phyloP scores from a whole-genome alignment of 345 rosid species.

The Brassica rapa region DNA sequence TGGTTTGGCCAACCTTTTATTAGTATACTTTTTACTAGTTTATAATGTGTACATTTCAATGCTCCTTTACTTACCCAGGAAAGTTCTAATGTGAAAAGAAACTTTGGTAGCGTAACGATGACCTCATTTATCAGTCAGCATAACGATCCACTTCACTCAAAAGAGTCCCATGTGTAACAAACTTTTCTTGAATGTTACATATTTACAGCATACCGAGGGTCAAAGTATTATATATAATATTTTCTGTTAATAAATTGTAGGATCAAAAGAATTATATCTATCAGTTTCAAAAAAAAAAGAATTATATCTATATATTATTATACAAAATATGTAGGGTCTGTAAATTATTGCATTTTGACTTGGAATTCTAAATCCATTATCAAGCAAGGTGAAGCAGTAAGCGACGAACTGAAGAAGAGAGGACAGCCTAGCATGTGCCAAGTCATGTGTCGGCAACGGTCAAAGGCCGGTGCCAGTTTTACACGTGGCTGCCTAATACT shows the following conservation, averaged over 20 bases:
- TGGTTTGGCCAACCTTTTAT: conserved; percentile 29
- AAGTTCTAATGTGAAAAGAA: conserved; percentile 20
- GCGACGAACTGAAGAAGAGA: not conserved
- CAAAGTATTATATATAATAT: not conserved
- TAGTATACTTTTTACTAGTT: not conserved
- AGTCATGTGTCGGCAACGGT: conserved; percentile 62
- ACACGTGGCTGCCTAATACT: conserved; percentile 62
- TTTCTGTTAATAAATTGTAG: not conserved
- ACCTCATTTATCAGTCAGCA: conserved; percentile 24
- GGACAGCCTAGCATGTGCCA: conserved; percentile 56
- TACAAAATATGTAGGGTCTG: conserved; percentile 27
- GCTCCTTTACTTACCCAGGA: conserved; percentile 16
- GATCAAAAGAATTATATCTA: not conserved
- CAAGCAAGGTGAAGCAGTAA: conserved; percentile 14
- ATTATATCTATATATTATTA: not conserved
- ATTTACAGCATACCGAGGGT: not conserved
- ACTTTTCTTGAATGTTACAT: not conserved
- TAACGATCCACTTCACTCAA: conserved; percentile 18
- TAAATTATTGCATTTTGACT: conserved; percentile 32
- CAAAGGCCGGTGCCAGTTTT: conserved; percentile 76
- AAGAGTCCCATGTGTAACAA: not conserved
- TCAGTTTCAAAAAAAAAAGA: no score
- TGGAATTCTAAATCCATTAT: conserved; percentile 1
- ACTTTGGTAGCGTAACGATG: conserved; percentile 14
- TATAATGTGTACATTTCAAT: not conserved